phyloP scores from a whole-genome alignment of 2,329 filamentous ascomycete species.

The Aspergillus novofumigatus region DNA sequence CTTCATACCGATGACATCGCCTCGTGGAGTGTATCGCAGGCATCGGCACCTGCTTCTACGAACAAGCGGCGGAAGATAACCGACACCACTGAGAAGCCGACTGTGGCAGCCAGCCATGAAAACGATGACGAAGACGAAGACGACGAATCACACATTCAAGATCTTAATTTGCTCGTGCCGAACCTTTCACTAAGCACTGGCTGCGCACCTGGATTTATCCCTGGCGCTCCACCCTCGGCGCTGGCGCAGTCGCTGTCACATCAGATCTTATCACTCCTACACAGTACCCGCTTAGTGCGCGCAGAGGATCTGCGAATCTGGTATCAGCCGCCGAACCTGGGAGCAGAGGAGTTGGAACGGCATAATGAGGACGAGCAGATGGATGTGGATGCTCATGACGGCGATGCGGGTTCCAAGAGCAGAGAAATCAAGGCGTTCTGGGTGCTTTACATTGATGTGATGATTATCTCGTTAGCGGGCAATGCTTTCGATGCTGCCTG shows the following conservation, averaged over 20 bases:
- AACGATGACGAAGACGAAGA: conserved; percentile 45
- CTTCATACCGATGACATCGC: conserved; percentile 69
- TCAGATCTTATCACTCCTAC: conserved; percentile 70
- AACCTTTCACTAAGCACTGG: conserved; percentile 92
- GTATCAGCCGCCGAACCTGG: conserved; percentile 50
- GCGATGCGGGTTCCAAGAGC: conserved; percentile 21
- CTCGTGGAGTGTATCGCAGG: conserved; percentile 43
- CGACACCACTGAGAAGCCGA: conserved; percentile 13
- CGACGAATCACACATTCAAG: conserved; percentile 45
- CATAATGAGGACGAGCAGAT: conserved; percentile 44
- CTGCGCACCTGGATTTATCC: conserved; percentile 78
- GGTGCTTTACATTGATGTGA: conserved; percentile 91
- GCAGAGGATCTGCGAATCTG: conserved; percentile 69
- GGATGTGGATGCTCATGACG: conserved; percentile 45
- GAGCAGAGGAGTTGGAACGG: conserved; percentile 25
- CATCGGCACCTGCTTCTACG: conserved; percentile 33
- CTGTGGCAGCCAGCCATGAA: conserved; percentile 10
- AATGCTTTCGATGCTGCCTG: conserved; percentile 90
- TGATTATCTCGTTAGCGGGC: conserved; percentile 89
- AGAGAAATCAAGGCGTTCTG: conserved; percentile 77
- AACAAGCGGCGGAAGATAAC: conserved; percentile 30
- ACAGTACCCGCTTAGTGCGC: conserved; percentile 64
- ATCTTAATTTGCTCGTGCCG: conserved; percentile 72
- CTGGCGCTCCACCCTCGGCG: conserved; percentile 73
- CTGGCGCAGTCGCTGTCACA: conserved; percentile 83